Evolutionary conservation across 306 rosid species (phyloP).

Genomic region (Prunus padus): DNA sequence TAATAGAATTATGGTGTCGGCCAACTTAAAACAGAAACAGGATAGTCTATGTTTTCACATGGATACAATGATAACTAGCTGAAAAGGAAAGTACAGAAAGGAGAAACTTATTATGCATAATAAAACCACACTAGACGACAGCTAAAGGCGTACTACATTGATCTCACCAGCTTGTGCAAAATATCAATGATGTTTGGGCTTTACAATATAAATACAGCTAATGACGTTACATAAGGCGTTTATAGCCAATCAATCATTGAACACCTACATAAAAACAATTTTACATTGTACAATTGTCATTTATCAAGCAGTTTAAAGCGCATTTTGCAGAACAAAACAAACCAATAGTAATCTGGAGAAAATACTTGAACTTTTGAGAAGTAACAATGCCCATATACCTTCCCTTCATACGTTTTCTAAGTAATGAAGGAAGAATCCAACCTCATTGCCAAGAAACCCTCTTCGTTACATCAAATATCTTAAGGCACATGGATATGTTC

Average conservation of each 20-base stretch:
- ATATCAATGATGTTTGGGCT: not conserved
- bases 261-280: not conserved
- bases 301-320: too few species aligned
- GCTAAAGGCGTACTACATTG: not conserved
- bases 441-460: not conserved
- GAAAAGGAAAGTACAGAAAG: not conserved
- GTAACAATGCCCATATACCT: too few species aligned
- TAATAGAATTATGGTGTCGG: not conserved
- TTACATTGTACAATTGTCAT: not conserved
- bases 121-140: slow-evolving; percentile 10
- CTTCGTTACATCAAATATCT: not conserved
- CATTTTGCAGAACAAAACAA: too few species aligned
- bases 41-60: not conserved
- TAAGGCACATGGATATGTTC: not conserved
- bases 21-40: not conserved
- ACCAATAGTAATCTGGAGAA: too few species aligned
- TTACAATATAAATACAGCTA: not conserved
- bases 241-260: not conserved
- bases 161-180: not conserved
- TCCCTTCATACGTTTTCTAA: not conserved
- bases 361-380: too few species aligned
- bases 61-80: not conserved
- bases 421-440: not conserved
- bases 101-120: not conserved
- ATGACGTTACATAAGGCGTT: not conserved